These are phyloP conservation scores for Pythium aquatile DNA, from an alignment of 352 stramenopile genomes.

Conservation along the genomic window DNA sequence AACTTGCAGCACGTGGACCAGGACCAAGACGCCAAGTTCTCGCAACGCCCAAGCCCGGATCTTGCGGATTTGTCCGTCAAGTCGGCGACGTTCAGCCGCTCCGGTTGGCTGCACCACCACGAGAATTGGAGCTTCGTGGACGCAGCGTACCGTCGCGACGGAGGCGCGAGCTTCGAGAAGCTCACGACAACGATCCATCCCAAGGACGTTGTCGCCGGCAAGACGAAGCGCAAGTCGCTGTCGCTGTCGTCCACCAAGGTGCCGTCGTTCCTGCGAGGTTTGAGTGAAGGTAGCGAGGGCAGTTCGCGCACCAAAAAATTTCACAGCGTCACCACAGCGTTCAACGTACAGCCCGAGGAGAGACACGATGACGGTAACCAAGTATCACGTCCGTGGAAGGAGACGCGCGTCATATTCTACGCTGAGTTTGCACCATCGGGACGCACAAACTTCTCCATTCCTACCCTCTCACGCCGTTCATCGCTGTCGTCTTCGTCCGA, in stretches of 20 bases:
- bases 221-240: conserved; percentile 12
- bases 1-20: not conserved
- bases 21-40: not conserved
- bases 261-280: not conserved
- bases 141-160: conserved; percentile 2
- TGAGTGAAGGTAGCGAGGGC: not conserved
- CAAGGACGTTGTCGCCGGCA: conserved; percentile 10
- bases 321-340: conserved; percentile 17
- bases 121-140: conserved; percentile 26
- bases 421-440: conserved; percentile 11
- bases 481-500: conserved; percentile 5
- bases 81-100: conserved; percentile 16
- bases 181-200: conserved; percentile 18
- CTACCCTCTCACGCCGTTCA: not conserved
- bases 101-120: conserved; percentile 13
- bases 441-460: conserved; percentile 5
- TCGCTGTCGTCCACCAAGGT: conserved; percentile 10
- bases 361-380: not conserved
- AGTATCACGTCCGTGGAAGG: not conserved
- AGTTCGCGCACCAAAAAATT: not conserved
- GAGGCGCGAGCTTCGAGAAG: conserved; percentile 17
- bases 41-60: not conserved
- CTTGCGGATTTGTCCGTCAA: conserved; percentile 20
- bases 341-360: conserved; percentile 9
- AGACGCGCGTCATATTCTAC: conserved; percentile 24